A percentile compares a stretch with the other conserved stretches of the same genome.
These are phyloP conservation scores for Phytophthora citricola DNA, from an alignment of 352 stramenopile species.

Conservation along the genomic window DNA sequence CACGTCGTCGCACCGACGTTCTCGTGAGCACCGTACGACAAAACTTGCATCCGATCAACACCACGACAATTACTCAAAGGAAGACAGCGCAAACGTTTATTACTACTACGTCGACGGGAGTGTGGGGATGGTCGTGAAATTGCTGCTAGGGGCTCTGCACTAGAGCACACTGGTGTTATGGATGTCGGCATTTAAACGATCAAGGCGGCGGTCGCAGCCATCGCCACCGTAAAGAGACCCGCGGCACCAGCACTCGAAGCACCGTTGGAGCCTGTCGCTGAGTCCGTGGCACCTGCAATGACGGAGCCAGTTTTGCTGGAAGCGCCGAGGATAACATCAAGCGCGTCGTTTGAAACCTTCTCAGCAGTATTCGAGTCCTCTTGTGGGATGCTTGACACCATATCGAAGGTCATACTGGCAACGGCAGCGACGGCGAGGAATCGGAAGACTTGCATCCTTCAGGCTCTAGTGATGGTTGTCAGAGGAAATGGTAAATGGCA, in stretches of 20 bases:
- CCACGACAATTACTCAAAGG: background rate
- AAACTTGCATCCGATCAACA: no score
- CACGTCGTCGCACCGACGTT: background rate
- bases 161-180: background rate
- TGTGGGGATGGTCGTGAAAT: no score
- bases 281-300: slow-evolving; percentile 5
- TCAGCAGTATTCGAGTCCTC: slow-evolving; percentile 20
- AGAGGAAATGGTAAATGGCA: background rate
- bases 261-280: slow-evolving; percentile 16
- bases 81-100: slow-evolving; percentile 25
- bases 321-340: slow-evolving; percentile 34
- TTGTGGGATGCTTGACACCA: slow-evolving; percentile 8
- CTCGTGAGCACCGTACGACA: no score
- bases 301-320: slow-evolving; percentile 14
- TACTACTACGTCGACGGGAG: slow-evolving; percentile 11
- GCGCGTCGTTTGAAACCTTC: slow-evolving; percentile 14
- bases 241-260: slow-evolving; percentile 4
- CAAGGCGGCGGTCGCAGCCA: slow-evolving; percentile 9
- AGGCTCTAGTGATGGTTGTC: slow-evolving; percentile 10
- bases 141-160: slow-evolving; percentile 10
- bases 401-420: slow-evolving; percentile 8
- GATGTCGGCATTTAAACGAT: slow-evolving; percentile 7
- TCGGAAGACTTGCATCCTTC: slow-evolving; percentile 24
- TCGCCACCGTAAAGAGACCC: slow-evolving; percentile 15
- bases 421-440: slow-evolving; percentile 13